These are phyloP conservation scores for Lentinula detonsa DNA, from an alignment of 768 basidiomycete species.

Conservation along the genomic window DNA sequence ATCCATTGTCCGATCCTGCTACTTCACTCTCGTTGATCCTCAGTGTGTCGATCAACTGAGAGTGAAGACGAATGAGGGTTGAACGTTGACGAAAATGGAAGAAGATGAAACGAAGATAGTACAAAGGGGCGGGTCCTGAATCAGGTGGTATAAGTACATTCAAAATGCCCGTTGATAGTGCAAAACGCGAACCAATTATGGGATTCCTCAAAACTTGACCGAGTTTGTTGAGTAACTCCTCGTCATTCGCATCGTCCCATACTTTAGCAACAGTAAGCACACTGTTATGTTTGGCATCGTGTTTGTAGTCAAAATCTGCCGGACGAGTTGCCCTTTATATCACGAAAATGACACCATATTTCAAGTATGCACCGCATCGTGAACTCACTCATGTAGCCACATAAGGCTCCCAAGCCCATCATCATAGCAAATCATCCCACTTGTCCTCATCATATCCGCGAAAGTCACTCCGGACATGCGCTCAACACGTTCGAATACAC, in stretches of 20 bases:
- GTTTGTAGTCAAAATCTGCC: conserved; percentile 76
- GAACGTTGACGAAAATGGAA: conserved; percentile 34
- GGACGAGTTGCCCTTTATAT: conserved; percentile 48
- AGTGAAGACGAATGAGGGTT: conserved; percentile 30
- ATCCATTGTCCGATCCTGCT: conserved; percentile 11
- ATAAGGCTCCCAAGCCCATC: conserved; percentile 43
- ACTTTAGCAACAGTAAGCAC: conserved; percentile 52
- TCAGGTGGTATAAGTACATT: neutral
- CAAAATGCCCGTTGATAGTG: neutral
- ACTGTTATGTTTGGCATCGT: conserved; percentile 59
- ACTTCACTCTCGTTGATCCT: conserved; percentile 10
- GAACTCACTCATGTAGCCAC: conserved; percentile 71
- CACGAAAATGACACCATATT: neutral
- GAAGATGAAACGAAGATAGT: conserved; percentile 46
- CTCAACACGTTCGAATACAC: conserved; percentile 44
- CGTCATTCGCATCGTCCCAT: conserved; percentile 37
- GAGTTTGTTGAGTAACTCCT: conserved; percentile 28
- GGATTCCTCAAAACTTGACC: conserved; percentile 19
- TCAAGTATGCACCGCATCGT: neutral
- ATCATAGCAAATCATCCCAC: conserved; percentile 58
- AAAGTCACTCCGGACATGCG: conserved; percentile 28
- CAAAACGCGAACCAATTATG: conserved; percentile 24
- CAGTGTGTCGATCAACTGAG: conserved; percentile 42
- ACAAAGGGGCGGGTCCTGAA: conserved; percentile 40
- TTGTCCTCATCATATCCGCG: conserved; percentile 53